Evolutionary conservation across 2,329 filamentous ascomycete species (phyloP).

Genomic region (Ascochyta rabiei): DNA sequence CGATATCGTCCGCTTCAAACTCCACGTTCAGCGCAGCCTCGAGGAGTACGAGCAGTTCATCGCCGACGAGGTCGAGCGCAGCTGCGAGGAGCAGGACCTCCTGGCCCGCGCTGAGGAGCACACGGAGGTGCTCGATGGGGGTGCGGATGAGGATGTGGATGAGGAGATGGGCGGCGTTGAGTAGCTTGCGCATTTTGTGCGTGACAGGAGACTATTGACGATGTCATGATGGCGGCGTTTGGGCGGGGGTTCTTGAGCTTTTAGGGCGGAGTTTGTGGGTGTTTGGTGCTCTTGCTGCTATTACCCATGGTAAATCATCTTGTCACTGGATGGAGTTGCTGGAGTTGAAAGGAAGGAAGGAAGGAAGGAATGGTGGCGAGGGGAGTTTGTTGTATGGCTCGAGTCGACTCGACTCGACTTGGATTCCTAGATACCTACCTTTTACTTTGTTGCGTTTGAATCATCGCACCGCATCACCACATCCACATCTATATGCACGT

Average conservation of each 20-base stretch:
- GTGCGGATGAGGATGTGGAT: conserved; percentile 14
- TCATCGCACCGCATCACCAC: background rate
- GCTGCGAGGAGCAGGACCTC: conserved; percentile 58
- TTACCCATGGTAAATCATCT: conserved; percentile 4
- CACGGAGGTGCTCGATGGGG: conserved; percentile 26
- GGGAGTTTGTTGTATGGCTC: background rate
- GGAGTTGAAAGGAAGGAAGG: background rate
- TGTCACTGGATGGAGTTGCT: background rate
- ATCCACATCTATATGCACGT: background rate
- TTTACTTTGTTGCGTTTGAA: conserved; percentile 2
- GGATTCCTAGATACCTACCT: conserved; percentile 16
- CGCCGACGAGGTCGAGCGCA: conserved; percentile 82
- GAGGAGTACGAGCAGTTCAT: conserved; percentile 96
- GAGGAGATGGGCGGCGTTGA: conserved; percentile 20
- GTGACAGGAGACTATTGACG: background rate
- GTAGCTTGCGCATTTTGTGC: background rate
- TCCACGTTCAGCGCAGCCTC: conserved; percentile 89
- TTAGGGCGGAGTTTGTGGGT: background rate
- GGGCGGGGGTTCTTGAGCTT: background rate
- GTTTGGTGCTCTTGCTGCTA: too few relatives aligned
- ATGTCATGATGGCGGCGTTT: conserved; percentile 6
- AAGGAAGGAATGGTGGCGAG: too few relatives aligned
- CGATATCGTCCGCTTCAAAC: conserved; percentile 98
- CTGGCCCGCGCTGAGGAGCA: conserved; percentile 37
- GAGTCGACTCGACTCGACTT: too few relatives aligned